A percentile compares a stretch with the other conserved stretches of the same genome.
Conservation (phyloP, 768 basidiomycete species). For the Psilocybe tampanensis region DNA sequence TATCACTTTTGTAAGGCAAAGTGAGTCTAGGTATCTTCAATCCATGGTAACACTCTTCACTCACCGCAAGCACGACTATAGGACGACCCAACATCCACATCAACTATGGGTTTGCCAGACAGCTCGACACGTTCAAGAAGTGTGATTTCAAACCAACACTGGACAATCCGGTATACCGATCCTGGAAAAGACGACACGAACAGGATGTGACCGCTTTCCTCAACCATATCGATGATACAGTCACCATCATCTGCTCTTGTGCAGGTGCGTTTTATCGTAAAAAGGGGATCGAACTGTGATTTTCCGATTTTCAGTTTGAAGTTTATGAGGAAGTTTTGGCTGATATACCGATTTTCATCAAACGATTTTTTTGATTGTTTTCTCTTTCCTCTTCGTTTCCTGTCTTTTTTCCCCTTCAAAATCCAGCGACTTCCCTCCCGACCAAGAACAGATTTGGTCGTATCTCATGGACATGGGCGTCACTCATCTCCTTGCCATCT, state of each 20-base stretch:
- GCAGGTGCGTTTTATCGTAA: conserved; percentile 41
- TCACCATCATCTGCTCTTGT: conserved; percentile 54
- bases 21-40: conserved; percentile 31
- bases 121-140: conserved; percentile 54
- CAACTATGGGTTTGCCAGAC: conserved; percentile 60
- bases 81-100: conserved; percentile 38
- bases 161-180: conserved; percentile 45
- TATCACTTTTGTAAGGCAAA: conserved; percentile 49
- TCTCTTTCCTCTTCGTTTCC: not conserved
- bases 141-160: conserved; percentile 50
- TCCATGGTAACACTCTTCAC: conserved; percentile 7
- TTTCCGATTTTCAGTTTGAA: too few species aligned
- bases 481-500: conserved; percentile 56
- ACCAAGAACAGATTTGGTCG: conserved; percentile 49
- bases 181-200: conserved; percentile 60
- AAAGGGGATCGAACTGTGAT: too few species aligned
- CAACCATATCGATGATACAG: conserved; percentile 52
- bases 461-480: conserved; percentile 52
- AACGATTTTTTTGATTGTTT: not conserved
- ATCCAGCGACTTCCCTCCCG: conserved; percentile 57
- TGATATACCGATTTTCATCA: too few species aligned
- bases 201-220: conserved; percentile 57
- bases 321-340: too few species aligned
- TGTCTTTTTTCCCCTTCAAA: not conserved
- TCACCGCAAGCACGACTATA: conserved; percentile 1